Base-by-base conservation (phyloP, 2,329 filamentous ascomycete genomes). In the Venturia carpophila region DNA sequence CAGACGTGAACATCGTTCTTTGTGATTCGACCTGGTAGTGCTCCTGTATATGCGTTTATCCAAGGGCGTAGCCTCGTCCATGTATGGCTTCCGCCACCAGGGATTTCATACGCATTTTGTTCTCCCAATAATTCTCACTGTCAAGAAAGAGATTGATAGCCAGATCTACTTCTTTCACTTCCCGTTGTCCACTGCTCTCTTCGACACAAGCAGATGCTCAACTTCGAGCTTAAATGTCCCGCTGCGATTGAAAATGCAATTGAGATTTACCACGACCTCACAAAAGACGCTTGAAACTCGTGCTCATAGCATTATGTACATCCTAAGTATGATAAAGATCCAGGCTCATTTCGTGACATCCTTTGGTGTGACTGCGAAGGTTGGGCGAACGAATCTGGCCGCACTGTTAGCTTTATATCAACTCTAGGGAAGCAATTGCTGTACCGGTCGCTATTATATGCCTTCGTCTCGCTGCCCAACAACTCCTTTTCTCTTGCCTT, bases 401-500 rank as follows among this genome's bases (percentile, higher is more conserved):
- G n/a, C 64, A 27, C 21, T 42, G 71, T 34, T 65, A 65, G 19
- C 64, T 41, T 56, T 37, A 39, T 47, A 68, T 47, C 69, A 68
- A 10, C 15, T n/a, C 60, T 63, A 66, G 19, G 47, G 64, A 64
- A 73, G 9, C 61, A 64, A 76, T 89, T 69, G 49, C 19, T 4
- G 27, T 81, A 97, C 91, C 91, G 84, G 74, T 96, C 92, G 70
- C 84, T 87, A 80, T 97, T 85, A 81, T 97, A 99, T 62, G 95
- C 83, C 80, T 88, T 90, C 64, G 84, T 86, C 77, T 93, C 89
- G 69, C 87, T 87, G 66, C 94, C 94, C 71, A 97, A 75, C 69
- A 99, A 80, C 78, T 92, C 88, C 84, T 92, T 91, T 84, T 97
- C 94, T 69, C 94, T 85, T 69, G 87, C 87, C 83, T 91, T 87